Evolutionary conservation across 2,329 filamentous ascomycete species (phyloP), one percentile per base, ranked within the genome.

Genomic region (Paecilomyces fulvus): DNA sequence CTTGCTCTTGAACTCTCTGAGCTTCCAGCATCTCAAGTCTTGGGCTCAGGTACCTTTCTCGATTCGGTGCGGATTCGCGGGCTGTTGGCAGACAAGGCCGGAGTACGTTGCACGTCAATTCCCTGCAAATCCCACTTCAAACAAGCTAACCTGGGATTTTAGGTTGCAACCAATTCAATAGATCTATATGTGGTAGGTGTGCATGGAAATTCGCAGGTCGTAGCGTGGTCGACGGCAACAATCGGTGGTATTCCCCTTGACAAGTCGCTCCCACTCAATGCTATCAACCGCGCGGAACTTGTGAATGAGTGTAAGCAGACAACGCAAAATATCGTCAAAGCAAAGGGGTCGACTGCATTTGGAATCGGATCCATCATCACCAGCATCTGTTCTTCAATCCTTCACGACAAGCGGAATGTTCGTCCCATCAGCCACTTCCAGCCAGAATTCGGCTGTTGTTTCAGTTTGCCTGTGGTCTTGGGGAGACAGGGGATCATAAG

Each of bases 41-140:
- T 83, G 23, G 80, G 80, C 0, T 78, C 77, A 3, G 80, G 80
- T 10, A 83, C 80, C 0, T 78, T 76, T 60, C 71, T 82, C 3
- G 80, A 83, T 60, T 80, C 79, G 0, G 75, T 77, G 3, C 67
- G 80, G 23, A 65, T 83, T 50, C 73, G 76, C 17, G 75, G 54
- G 1, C 21, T 64, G 3, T 43, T 64, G 46, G 59, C 59, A 20
- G 58, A 62, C 8, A 55, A 54, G 46, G 43, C 53, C 28, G 56
- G 58, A 46, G 59, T 63, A 51, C 17, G 55, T 49, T n/a, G 12
- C n/a, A 43, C 37, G 14, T 43, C 30, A n/a, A n/a, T 51, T 12
- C 46, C 46, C 9, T 25, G 30, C 23, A 28, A 28, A 50, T 7
- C 9, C 3, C n/a, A 17, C 20, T 3, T 9, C 12, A 12, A 28